A percentile compares a stretch with the other conserved stretches of the same genome.
Evolutionary conservation across 192 early-diverging fungal species (phyloP).

Genomic region (Thoreauomyces humboldtii): DNA sequence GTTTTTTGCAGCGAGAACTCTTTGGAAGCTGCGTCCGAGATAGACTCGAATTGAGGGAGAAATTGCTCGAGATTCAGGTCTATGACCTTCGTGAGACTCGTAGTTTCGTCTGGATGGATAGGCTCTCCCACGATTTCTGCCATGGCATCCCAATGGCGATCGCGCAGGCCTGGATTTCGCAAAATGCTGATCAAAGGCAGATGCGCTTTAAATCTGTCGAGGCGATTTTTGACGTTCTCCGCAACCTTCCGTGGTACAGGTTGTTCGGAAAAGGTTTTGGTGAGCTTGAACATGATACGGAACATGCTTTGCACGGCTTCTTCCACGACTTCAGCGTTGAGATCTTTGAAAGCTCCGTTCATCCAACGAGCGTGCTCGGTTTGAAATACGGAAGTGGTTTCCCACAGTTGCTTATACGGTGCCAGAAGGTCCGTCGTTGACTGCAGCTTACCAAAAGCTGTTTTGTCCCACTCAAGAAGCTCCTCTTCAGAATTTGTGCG

Average conservation of each 20-base stretch:
- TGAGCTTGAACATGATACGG: conserved; percentile 54
- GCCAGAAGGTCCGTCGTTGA: conserved; percentile 53
- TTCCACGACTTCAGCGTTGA: conserved; percentile 56
- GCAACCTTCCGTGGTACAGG: conserved; percentile 60
- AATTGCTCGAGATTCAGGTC: conserved; percentile 51
- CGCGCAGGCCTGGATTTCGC: conserved; percentile 54
- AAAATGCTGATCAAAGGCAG: conserved; percentile 52
- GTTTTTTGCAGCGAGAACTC: conserved; percentile 60
- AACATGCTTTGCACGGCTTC: conserved; percentile 50
- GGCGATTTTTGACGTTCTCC: conserved; percentile 58
- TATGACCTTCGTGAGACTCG: conserved; percentile 50
- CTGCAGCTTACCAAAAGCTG: conserved; percentile 48
- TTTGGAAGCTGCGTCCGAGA: conserved; percentile 57
- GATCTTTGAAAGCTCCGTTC: conserved; percentile 52
- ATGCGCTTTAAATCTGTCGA: conserved; percentile 57
- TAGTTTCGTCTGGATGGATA: conserved; percentile 53
- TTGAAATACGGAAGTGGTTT: conserved; percentile 53
- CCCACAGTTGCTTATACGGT: conserved; percentile 62
- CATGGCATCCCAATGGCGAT: conserved; percentile 56
- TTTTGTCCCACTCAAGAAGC: conserved; percentile 60
- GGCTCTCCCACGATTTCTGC: conserved; percentile 53
- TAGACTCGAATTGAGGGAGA: conserved; percentile 52
- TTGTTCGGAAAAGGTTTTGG: conserved; percentile 50
- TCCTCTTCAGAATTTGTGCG: conserved; percentile 59
- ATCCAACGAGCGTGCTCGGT: conserved; percentile 58